Evolutionary conservation across 2,329 filamentous ascomycete species (phyloP).

Genomic region (Trichoderma atroviride): DNA sequence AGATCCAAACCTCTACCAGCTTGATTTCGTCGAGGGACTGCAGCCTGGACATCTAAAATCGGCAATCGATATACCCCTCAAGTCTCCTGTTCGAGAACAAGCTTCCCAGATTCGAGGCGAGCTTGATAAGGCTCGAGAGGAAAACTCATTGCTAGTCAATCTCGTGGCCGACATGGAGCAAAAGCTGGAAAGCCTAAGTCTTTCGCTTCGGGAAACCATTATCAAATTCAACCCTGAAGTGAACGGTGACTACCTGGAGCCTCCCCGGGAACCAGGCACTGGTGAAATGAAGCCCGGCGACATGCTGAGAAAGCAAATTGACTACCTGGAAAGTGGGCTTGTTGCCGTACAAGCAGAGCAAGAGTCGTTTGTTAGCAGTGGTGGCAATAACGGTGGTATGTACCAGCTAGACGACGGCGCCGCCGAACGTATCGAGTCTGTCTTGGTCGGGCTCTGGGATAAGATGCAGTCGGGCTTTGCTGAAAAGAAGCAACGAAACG

Average conservation of each 20-base stretch:
- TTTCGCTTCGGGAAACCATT: conserved; percentile 67
- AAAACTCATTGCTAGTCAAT: conserved; percentile 44
- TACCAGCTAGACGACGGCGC: conserved; percentile 36
- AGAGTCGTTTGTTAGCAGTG: conserved; percentile 39
- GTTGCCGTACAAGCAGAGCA: conserved; percentile 62
- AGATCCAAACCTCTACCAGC: conserved; percentile 72
- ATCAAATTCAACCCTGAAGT: conserved; percentile 62
- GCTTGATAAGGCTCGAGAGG: conserved; percentile 49
- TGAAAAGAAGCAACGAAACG: conserved; percentile 57
- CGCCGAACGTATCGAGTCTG: conserved; percentile 56
- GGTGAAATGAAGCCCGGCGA: conserved; percentile 47
- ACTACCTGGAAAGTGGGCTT: conserved; percentile 71
- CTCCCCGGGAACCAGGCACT: conserved; percentile 40
- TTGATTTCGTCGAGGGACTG: conserved; percentile 63
- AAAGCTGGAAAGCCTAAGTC: conserved; percentile 69
- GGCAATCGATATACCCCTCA: conserved; percentile 59
- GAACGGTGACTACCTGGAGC: conserved; percentile 49
- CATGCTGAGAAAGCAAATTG: conserved; percentile 60
- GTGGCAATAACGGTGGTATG: conserved; percentile 32
- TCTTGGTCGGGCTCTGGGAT: conserved; percentile 60
- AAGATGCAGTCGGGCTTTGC: conserved; percentile 56
- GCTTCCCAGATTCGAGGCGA: conserved; percentile 54
- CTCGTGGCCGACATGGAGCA: conserved; percentile 32
- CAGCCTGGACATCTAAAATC: conserved; percentile 31
- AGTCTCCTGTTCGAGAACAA: conserved; percentile 59